These are phyloP conservation scores for Batrachochytrium dendrobatidis DNA, from an alignment of 371 early-diverging fungal genomes.

Conservation along the genomic window DNA sequence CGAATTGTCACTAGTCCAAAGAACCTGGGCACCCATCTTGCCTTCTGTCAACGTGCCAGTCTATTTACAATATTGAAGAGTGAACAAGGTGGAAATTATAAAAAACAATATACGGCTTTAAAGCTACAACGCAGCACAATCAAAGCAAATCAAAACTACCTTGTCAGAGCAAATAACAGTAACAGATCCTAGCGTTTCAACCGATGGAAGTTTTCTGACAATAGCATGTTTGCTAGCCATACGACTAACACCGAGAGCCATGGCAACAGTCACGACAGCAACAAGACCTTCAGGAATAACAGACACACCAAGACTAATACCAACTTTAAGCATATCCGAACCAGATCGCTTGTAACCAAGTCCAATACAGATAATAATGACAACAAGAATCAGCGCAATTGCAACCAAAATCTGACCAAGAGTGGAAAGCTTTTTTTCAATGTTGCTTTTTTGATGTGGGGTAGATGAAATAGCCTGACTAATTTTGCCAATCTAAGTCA, in stretches of 20 bases:
- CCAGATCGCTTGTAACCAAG: constrained; percentile 56
- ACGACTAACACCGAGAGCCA: constrained; percentile 82
- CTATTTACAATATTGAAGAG: constrained; percentile 6
- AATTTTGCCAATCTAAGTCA: constrained; percentile 76
- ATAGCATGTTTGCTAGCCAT: constrained; percentile 84
- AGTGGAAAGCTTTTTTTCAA: constrained; percentile 66
- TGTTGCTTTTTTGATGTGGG: constrained; percentile 59
- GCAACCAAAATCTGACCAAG: constrained; percentile 67
- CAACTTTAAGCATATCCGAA: constrained; percentile 53
- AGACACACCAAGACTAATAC: constrained; percentile 69
- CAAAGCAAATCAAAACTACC: constrained; percentile 16
- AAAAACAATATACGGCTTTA: background rate
- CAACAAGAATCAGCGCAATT: constrained; percentile 66
- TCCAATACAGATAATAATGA: constrained; percentile 74
- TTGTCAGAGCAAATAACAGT: constrained; percentile 93
- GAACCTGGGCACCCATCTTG: constrained; percentile 48
- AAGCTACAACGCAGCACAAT: background rate
- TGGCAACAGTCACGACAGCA: constrained; percentile 77
- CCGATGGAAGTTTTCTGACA: constrained; percentile 77
- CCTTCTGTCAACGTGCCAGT: constrained; percentile 94
- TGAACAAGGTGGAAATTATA: background rate
- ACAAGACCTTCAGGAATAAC: constrained; percentile 95
- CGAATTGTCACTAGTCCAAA: constrained; percentile 41
- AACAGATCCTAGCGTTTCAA: constrained; percentile 86
- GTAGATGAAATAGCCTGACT: constrained; percentile 72